These are phyloP conservation scores for Stenogyne calaminthoides DNA, from an alignment of 305 asterid species.

Conservation along the genomic window DNA sequence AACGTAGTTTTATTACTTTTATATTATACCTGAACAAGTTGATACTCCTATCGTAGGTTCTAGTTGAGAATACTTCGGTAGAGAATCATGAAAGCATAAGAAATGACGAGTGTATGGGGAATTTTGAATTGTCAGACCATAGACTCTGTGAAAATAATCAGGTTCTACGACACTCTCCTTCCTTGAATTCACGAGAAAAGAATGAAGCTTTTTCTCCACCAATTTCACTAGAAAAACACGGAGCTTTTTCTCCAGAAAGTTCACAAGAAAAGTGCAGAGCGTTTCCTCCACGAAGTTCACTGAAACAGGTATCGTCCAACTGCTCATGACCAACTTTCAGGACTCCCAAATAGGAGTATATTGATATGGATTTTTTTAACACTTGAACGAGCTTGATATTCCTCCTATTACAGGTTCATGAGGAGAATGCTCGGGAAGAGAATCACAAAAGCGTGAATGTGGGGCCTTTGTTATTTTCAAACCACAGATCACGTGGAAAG, in stretches of 20 bases:
- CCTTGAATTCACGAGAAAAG: background rate
- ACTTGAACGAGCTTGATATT: background rate
- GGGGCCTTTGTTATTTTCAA: slow-evolving; percentile 1
- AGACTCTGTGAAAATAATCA: slow-evolving; percentile 8
- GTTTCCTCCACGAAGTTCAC: background rate
- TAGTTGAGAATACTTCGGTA: slow-evolving; percentile 33
- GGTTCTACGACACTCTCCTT: slow-evolving; percentile 24
- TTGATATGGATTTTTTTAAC: background rate
- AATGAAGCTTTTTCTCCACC: slow-evolving; percentile 1
- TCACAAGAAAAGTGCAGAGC: background rate
- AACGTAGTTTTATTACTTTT: background rate
- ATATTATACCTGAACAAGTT: background rate
- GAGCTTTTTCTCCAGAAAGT: background rate
- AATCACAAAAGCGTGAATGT: background rate
- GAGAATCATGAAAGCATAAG: background rate
- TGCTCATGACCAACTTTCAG: slow-evolving; percentile 14
- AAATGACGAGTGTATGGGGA: slow-evolving; percentile 6
- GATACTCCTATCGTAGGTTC: slow-evolving; percentile 41
- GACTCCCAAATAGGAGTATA: too few species aligned
- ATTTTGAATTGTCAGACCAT: slow-evolving; percentile 17
- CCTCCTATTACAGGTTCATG: slow-evolving; percentile 45
- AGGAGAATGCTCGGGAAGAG: slow-evolving; percentile 26
- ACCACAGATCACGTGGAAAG: slow-evolving; percentile 22
- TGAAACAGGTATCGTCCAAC: slow-evolving; percentile 6
- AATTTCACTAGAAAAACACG: background rate